These are phyloP conservation scores for Cyamopsis tetragonoloba DNA, from an alignment of 306 rosid genomes.

Conservation along the genomic window DNA sequence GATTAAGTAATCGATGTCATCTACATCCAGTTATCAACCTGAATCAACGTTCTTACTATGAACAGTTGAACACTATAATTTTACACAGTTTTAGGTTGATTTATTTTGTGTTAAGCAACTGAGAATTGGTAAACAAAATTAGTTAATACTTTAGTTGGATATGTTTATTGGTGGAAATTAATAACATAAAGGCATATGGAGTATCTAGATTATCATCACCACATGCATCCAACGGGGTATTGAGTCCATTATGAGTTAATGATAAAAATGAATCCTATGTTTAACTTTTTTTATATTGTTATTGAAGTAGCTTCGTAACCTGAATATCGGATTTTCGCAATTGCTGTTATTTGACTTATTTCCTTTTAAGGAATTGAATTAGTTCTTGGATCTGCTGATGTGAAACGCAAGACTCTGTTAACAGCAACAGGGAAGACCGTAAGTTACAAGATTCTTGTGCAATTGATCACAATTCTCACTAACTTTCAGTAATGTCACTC, in stretches of 20 bases:
- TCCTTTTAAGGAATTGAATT: constrained; percentile 68
- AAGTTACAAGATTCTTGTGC: constrained; percentile 89
- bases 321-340: constrained; percentile 17
- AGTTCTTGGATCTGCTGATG: constrained; percentile 96
- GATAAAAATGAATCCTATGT: not conserved
- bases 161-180: not conserved
- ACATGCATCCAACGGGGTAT: not conserved
- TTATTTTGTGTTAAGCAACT: not conserved
- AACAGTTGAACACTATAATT: not conserved
- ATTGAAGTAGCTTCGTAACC: constrained; percentile 14
- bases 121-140: not conserved
- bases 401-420: constrained; percentile 83
- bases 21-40: constrained; percentile 1
- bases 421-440: constrained; percentile 92
- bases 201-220: constrained; percentile 15
- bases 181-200: not conserved
- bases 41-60: not conserved
- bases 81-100: not conserved
- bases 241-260: constrained; percentile 1
- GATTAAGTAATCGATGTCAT: constrained; percentile 13
- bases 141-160: too few relatives aligned
- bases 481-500: too few relatives aligned
- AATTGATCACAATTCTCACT: too few relatives aligned
- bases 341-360: constrained; percentile 8
- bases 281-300: not conserved